phyloP scores from a whole-genome alignment of 2,329 filamentous ascomycete genomes.

The Dothistroma pini region DNA sequence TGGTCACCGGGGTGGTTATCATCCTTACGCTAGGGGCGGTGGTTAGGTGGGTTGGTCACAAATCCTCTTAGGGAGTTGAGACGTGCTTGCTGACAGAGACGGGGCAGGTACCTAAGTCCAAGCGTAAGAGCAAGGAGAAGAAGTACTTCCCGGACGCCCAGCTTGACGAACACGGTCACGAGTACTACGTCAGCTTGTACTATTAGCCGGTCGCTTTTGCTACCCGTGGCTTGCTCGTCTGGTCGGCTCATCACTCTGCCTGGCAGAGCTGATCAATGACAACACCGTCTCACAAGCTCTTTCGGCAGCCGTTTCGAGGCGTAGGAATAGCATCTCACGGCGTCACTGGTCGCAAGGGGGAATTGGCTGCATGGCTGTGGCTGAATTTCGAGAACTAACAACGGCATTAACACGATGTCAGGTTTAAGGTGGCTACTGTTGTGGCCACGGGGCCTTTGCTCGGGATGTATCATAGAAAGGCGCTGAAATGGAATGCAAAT shows the following conservation, averaged over 20 bases:
- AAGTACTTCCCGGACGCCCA: not conserved
- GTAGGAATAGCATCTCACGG: no score
- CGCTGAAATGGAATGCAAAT: no score
- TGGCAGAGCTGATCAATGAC: not conserved
- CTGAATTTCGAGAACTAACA: no score
- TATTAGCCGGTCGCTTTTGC: not conserved
- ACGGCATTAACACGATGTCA: no score
- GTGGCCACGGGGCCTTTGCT: no score
- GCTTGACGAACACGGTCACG: not conserved
- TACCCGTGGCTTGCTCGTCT: not conserved
- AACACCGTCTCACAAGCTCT: not conserved
- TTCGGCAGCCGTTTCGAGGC: no score
- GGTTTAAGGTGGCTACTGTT: no score
- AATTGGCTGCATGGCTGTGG: no score
- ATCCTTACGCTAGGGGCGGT: conserved; percentile 62
- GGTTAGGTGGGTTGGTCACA: conserved; percentile 13
- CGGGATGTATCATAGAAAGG: no score
- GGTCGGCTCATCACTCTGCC: no score
- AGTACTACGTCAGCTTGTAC: not conserved
- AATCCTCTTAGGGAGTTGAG: not conserved
- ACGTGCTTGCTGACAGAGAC: not conserved
- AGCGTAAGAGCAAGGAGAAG: not conserved
- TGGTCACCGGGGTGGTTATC: conserved; percentile 64
- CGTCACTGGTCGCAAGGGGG: no score
- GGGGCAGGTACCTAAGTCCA: conserved; percentile 3